Percentiles rank a stretch among this genome's conserved stretches.
Evolutionary conservation across 2,329 filamentous ascomycete species (phyloP).

Genomic region (Talaromyces sp.): DNA sequence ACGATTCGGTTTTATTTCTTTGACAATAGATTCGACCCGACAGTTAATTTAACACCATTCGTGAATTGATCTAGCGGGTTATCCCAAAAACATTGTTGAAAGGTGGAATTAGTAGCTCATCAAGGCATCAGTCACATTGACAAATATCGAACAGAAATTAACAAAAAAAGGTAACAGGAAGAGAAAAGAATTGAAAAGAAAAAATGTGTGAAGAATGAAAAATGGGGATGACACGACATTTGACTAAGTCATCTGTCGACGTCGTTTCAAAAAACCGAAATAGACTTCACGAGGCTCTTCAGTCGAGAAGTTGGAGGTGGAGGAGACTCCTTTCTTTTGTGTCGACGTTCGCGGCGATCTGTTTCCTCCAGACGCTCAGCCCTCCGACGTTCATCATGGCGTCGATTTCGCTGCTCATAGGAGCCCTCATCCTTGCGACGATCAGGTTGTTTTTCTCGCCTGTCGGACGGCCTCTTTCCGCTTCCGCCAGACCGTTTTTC

Average conservation of each 20-base stretch:
- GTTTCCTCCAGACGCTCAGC: conserved; percentile 5
- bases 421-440: conserved; percentile 7
- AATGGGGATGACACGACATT: neutral
- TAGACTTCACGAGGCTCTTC: conserved; percentile 11
- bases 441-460: conserved; percentile 11
- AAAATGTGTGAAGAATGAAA: neutral
- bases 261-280: conserved; percentile 9
- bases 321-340: conserved; percentile 2
- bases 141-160: neutral
- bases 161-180: neutral
- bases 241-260: no score
- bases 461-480: conserved; percentile 4
- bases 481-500: conserved; percentile 12
- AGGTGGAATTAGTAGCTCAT: no score
- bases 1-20: no score
- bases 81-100: no score
- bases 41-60: no score
- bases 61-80: no score
- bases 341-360: conserved; percentile 3
- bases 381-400: conserved; percentile 10
- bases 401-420: conserved; percentile 8
- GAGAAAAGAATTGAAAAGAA: neutral
- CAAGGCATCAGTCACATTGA: no score
- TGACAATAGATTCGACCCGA: no score
- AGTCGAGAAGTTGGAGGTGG: conserved; percentile 9